phyloP scores from a whole-genome alignment of 441 rosid genomes.

The Metrosideros polymorpha region DNA sequence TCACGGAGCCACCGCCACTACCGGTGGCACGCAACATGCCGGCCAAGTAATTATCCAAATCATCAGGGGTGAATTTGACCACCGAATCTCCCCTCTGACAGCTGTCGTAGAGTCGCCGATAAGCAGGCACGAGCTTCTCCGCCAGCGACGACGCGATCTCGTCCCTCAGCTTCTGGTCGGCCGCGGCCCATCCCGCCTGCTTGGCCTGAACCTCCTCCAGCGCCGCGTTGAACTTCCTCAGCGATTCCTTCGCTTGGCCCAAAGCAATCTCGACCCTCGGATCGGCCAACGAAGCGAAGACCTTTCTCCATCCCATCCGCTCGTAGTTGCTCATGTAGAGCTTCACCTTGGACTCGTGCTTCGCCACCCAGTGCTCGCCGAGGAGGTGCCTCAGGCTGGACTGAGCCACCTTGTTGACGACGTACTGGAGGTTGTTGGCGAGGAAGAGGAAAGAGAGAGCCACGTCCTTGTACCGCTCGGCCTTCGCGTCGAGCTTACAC shows the following conservation, averaged over 20 bases:
- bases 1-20: neutral
- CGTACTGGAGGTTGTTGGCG: conserved; percentile 3
- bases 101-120: neutral
- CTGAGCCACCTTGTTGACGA: neutral
- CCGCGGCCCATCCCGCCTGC: neutral
- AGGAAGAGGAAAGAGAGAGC: neutral
- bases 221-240: neutral
- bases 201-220: neutral
- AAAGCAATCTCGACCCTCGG: neutral
- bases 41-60: conserved; percentile 4
- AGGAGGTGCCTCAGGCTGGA: neutral
- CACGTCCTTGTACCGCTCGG: neutral
- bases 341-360: neutral
- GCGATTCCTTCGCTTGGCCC: neutral
- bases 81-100: neutral
- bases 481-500: neutral
- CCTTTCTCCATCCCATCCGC: conserved; percentile 2
- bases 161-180: neutral
- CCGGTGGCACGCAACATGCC: neutral
- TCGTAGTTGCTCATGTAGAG: conserved; percentile 1
- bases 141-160: neutral
- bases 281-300: neutral
- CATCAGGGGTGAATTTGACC: neutral
- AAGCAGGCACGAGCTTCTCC: neutral
- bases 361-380: conserved; percentile 4